A percentile compares a stretch with the other conserved stretches of the same genome.
phyloP scores from a whole-genome alignment of 1,139 yeast genomes.

The Yamadazyma atlantica region DNA sequence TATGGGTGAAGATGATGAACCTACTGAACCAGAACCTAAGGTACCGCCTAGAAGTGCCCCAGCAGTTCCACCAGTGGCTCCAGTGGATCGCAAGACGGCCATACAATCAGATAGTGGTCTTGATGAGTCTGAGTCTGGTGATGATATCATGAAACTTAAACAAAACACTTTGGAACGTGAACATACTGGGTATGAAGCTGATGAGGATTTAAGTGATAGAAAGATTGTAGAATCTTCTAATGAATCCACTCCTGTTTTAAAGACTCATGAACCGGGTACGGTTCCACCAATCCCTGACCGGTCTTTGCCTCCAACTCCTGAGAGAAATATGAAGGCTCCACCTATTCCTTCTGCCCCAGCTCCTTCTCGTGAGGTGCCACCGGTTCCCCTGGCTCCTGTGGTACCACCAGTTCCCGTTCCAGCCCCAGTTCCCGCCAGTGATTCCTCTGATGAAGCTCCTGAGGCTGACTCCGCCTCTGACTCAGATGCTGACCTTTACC shows the following conservation, averaged over 20 bases:
- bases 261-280: slow-evolving; percentile 9
- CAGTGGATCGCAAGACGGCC: slow-evolving; percentile 18
- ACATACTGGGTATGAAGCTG: slow-evolving; percentile 46
- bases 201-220: slow-evolving; percentile 40
- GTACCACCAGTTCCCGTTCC: slow-evolving; percentile 14
- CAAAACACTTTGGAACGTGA: slow-evolving; percentile 26
- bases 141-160: slow-evolving; percentile 3
- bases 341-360: slow-evolving; percentile 1
- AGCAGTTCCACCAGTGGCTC: slow-evolving; percentile 5
- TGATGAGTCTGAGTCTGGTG: slow-evolving; percentile 5
- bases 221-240: slow-evolving; percentile 4
- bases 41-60: too few species aligned
- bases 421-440: slow-evolving; percentile 15
- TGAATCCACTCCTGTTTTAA: slow-evolving; percentile 14
- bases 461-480: slow-evolving; percentile 3
- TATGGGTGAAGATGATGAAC: slow-evolving; percentile 16
- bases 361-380: slow-evolving; percentile 1
- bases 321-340: background rate
- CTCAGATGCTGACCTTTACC: slow-evolving; percentile 1
- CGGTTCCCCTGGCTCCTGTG: slow-evolving; percentile 13
- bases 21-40: slow-evolving; percentile 10
- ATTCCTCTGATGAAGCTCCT: slow-evolving; percentile 6
- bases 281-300: slow-evolving; percentile 10
- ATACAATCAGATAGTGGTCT: slow-evolving; percentile 16
- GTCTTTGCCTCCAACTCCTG: slow-evolving; percentile 6